These are phyloP conservation scores for Solanum neorickii DNA, from an alignment of 257 asterid species.

Conservation along the genomic window DNA sequence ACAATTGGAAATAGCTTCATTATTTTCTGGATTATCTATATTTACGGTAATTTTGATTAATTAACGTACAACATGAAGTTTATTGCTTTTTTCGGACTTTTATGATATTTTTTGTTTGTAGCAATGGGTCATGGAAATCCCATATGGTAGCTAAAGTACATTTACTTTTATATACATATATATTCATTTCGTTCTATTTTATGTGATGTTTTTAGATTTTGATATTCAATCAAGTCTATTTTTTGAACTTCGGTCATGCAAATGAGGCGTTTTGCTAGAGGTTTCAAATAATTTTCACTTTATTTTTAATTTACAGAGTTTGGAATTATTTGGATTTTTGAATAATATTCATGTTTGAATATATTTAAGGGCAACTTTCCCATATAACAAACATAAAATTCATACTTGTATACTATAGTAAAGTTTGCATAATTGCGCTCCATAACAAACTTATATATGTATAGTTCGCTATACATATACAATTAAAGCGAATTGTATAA, in stretches of 20 bases:
- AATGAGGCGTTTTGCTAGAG: background rate
- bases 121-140: background rate
- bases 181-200: no score
- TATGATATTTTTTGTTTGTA: background rate
- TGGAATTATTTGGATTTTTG: background rate
- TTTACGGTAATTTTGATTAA: background rate
- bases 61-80: background rate
- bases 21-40: background rate
- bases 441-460: no score
- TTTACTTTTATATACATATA: no score
- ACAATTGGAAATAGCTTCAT: background rate
- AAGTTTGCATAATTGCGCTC: no score
- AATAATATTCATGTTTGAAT: background rate
- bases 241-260: background rate
- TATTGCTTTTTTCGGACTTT: background rate
- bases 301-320: background rate
- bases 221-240: no score
- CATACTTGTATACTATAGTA: no score
- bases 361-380: background rate
- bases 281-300: no score
- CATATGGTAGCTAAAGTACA: background rate
- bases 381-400: no score
- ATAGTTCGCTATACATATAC: no score
- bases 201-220: no score
- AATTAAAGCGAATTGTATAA: no score